Conservation (phyloP, 2,329 filamentous ascomycete species). For the Dendrostoma leiphaemia region DNA sequence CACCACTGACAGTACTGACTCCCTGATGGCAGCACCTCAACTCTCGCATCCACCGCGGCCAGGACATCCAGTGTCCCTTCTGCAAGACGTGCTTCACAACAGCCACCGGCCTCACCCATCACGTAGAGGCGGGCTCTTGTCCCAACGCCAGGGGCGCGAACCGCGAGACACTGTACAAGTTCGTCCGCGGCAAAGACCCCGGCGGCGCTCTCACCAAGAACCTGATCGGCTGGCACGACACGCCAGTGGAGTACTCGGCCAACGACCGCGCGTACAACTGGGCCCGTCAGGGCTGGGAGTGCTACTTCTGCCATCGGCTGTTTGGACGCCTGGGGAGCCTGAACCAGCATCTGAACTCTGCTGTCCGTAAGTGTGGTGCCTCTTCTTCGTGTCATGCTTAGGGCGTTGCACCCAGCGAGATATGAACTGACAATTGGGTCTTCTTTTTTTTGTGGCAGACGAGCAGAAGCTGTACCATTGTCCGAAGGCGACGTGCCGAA, state of each 20-base stretch:
- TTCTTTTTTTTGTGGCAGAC: constrained; percentile 30
- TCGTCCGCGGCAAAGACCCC: constrained; percentile 45
- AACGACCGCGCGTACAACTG: constrained; percentile 43
- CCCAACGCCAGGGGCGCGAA: constrained; percentile 41
- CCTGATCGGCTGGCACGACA: constrained; percentile 43
- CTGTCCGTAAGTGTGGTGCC: constrained; percentile 41
- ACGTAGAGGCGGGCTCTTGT: constrained; percentile 57
- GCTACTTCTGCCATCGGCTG: constrained; percentile 49
- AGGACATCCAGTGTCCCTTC: constrained; percentile 50
- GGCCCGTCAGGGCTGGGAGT: constrained; percentile 39
- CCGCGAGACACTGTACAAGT: constrained; percentile 44
- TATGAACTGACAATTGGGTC: constrained; percentile 22
- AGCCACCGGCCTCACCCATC: constrained; percentile 53
- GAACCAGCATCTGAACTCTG: constrained; percentile 54
- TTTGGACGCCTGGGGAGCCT: constrained; percentile 39
- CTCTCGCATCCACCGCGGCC: constrained; percentile 47
- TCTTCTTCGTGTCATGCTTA: background rate
- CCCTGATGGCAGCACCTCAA: constrained; percentile 55
- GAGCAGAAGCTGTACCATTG: constrained; percentile 40
- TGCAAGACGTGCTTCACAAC: constrained; percentile 45
- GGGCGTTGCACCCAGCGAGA: background rate
- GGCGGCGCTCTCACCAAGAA: constrained; percentile 49
- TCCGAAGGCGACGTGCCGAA: constrained; percentile 31
- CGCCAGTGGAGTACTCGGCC: constrained; percentile 34
- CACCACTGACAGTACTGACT: background rate